Base-by-base conservation (phyloP, 2,329 filamentous ascomycete species). In the Pseudocercospora eumusae region DNA sequence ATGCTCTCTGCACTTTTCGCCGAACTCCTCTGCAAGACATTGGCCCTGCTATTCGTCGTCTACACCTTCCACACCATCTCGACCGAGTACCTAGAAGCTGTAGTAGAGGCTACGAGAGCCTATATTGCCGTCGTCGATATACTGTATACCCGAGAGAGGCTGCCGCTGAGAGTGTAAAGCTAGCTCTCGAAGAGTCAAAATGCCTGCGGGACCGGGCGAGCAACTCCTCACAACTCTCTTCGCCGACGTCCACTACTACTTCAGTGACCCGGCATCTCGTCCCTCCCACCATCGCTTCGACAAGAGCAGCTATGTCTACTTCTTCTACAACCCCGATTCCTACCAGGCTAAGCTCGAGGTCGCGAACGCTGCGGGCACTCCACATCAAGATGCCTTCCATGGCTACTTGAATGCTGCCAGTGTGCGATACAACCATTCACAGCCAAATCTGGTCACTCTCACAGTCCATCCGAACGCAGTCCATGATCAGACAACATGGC, bases 241-340 rank as follows among this genome's bases (percentile, higher is more conserved):
- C 71, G 88, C 85, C 65, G 90, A 93, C 71, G 74, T 92, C 58
- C 90, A 93, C 75, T 93, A 92, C 76, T 92, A 87, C 76, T 91
- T 92, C 77, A 83, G 84, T 25, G 83, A 86, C n/a, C 86, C 88
- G 2, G 81, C 82, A 5, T 80, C 83, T 60, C 86, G 83, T 60
- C 89, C 90, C 28, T 85, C 83, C n/a, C 90, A 93, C 75, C 88
- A 93, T 75, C 86, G 90, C 56, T 93, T 93, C 75, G 88, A 91
- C 75, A 90, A 89, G 74, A 84, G 87, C 52, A 92, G 89, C 7
- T 93, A 93, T 74, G 84, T 93, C 61, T 93, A 93, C 73, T 80
- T 93, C 5, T 92, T 91, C 74, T 88, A 92, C 75, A 89, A 91
- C 73, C 83, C 88, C 11, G 80, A 80, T 64, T 84, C 88, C 68